Percentiles rank a stretch among this genome's conserved stretches.
These are phyloP conservation scores for Arachnopeziza araneosa DNA, from an alignment of 2,329 filamentous ascomycete species.

Conservation along the genomic window DNA sequence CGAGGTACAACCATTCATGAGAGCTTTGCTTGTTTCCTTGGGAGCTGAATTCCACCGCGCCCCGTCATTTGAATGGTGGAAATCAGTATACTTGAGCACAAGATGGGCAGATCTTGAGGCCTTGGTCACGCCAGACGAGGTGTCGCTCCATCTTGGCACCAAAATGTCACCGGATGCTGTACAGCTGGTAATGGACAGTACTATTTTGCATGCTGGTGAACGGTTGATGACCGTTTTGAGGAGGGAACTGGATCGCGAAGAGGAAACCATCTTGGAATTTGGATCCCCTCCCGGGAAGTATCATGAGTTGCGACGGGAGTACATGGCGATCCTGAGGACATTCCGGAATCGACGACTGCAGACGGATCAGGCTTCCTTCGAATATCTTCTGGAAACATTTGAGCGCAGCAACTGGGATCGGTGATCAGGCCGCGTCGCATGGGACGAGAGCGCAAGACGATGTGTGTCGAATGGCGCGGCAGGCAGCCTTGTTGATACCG, in stretches of 20 bases:
- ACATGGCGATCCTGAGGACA: background rate
- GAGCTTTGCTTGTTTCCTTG: background rate
- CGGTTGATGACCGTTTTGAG: background rate
- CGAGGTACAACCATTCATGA: background rate
- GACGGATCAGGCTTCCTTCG: background rate
- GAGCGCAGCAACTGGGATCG: background rate
- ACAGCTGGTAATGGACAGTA: background rate
- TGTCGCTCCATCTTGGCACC: background rate
- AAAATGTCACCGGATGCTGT: background rate
- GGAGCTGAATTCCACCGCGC: background rate
- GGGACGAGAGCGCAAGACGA: background rate
- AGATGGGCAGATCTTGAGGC: background rate
- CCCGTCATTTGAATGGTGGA: background rate
- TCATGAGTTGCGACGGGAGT: background rate
- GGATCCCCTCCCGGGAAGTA: background rate
- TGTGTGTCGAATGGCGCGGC: too few species aligned
- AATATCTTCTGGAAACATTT: background rate
- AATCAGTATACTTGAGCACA: background rate
- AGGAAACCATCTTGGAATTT: background rate
- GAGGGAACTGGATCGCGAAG: background rate
- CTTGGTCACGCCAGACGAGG: background rate
- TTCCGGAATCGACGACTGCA: background rate
- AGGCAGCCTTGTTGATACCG: background rate
- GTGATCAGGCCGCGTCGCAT: background rate
- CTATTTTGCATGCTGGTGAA: background rate